These are phyloP conservation scores for Aspergillus uvarum DNA, from an alignment of 2,329 filamentous ascomycete species.

Conservation along the genomic window DNA sequence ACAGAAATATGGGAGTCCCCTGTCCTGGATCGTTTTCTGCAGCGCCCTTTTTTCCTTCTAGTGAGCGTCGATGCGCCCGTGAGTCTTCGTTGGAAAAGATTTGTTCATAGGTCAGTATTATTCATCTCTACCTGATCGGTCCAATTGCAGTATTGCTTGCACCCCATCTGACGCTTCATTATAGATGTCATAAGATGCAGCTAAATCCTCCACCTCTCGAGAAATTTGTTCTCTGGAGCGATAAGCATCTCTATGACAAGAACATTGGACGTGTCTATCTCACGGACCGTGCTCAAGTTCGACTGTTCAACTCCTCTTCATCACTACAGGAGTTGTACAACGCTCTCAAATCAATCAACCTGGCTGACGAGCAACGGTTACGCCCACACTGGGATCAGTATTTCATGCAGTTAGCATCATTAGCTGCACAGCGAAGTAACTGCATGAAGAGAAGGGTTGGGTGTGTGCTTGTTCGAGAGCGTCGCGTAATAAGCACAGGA, in stretches of 20 bases:
- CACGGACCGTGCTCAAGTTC: constrained; percentile 77
- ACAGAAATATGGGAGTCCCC: constrained; percentile 74
- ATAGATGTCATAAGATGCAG: constrained; percentile 50
- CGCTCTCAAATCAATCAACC: constrained; percentile 70
- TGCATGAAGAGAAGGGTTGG: constrained; percentile 98
- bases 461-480: constrained; percentile 83
- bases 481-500: constrained; percentile 87
- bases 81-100: constrained; percentile 77
- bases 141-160: neutral
- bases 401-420: constrained; percentile 93
- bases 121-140: neutral
- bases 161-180: constrained; percentile 1
- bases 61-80: constrained; percentile 90
- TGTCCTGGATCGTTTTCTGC: constrained; percentile 71
- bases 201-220: constrained; percentile 55
- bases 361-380: constrained; percentile 75
- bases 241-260: constrained; percentile 70
- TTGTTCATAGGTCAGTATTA: constrained; percentile 57
- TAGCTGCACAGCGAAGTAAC: constrained; percentile 87
- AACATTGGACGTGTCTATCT: constrained; percentile 69
- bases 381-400: constrained; percentile 94
- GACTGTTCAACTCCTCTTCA: constrained; percentile 79
- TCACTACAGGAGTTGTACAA: constrained; percentile 70
- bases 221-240: constrained; percentile 63
- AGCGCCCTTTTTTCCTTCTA: constrained; percentile 88